These are phyloP conservation scores for Fraxinus pennsylvanica DNA, from an alignment of 257 asterid genomes.

Conservation along the genomic window DNA sequence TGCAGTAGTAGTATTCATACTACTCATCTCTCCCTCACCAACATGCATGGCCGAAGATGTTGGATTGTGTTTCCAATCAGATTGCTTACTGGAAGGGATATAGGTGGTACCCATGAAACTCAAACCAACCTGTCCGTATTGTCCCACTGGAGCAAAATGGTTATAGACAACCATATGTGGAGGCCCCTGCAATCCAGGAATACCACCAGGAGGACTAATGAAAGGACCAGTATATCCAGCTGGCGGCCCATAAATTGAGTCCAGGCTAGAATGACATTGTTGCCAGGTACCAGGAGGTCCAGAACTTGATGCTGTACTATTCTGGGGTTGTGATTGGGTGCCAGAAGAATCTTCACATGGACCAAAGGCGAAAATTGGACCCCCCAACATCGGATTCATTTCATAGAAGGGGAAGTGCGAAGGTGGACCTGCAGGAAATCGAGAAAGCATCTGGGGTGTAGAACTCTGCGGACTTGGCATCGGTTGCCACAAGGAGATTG, in stretches of 20 bases:
- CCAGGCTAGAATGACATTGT: conserved; percentile 77
- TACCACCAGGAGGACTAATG: conserved; percentile 74
- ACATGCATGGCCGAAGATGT: conserved; percentile 55
- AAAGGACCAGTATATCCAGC: conserved; percentile 81
- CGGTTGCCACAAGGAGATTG: conserved; percentile 88
- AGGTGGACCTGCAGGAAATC: conserved; percentile 82
- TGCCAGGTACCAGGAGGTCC: conserved; percentile 86
- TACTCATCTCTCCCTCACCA: conserved; percentile 64
- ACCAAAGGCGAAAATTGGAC: conserved; percentile 77
- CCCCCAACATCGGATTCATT: conserved; percentile 85
- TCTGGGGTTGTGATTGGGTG: conserved; percentile 68
- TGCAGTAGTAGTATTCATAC: conserved; percentile 44
- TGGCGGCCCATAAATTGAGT: conserved; percentile 83
- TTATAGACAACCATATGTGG: conserved; percentile 97
- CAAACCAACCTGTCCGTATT: conserved; percentile 94
- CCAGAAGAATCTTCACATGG: conserved; percentile 74
- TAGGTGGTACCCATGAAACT: conserved; percentile 95
- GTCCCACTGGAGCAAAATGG: conserved; percentile 98
- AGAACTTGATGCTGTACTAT: conserved; percentile 53
- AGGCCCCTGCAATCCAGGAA: conserved; percentile 88
- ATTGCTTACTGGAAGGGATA: conserved; percentile 88
- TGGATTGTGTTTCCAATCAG: conserved; percentile 80
- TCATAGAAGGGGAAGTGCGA: conserved; percentile 92
- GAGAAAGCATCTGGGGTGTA: conserved; percentile 74
- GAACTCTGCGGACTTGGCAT: conserved; percentile 81